A percentile compares a stretch with the other conserved stretches of the same genome.
Evolutionary conservation across 2,329 filamentous ascomycete species (phyloP).

Genomic region (Sporothrix brasiliensis): DNA sequence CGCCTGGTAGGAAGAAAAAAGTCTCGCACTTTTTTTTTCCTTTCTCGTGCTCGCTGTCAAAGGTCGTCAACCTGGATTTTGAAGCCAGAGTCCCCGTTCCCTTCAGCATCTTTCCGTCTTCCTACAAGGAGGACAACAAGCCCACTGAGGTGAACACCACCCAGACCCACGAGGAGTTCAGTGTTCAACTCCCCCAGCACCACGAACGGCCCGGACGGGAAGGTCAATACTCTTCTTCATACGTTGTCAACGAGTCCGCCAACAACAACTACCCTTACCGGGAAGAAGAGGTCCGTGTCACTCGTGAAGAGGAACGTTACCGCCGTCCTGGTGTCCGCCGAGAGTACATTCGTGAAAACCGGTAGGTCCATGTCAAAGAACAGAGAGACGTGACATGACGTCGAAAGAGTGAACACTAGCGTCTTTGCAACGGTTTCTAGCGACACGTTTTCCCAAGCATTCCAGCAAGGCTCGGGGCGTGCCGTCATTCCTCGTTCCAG

Average conservation of each 20-base stretch:
- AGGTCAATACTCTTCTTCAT: conserved; percentile 87
- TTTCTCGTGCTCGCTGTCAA: conserved; percentile 53
- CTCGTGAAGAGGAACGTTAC: conserved; percentile 75
- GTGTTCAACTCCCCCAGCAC: conserved; percentile 72
- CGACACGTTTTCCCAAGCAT: conserved; percentile 1
- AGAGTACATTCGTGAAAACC: conserved; percentile 58
- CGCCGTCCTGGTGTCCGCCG: conserved; percentile 69
- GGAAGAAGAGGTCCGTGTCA: conserved; percentile 83
- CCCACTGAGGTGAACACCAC: conserved; percentile 46
- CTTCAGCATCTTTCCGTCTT: conserved; percentile 97
- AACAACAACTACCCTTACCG: conserved; percentile 51
- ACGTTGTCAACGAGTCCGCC: conserved; percentile 43
- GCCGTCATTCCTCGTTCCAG: conserved; percentile 30
- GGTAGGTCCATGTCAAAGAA: conserved; percentile 43
- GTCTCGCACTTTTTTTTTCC: conserved; percentile 61
- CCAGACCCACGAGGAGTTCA: conserved; percentile 78
- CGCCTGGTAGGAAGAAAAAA: conserved; percentile 46
- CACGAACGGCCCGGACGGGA: conserved; percentile 89
- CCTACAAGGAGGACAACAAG: conserved; percentile 43
- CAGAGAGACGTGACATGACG: background rate
- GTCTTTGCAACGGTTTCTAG: background rate
- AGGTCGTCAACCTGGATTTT: conserved; percentile 99
- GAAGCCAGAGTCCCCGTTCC: conserved; percentile 98
- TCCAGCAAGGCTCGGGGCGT: conserved; percentile 23
- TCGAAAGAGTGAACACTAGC: conserved; percentile 2